Base-by-base conservation (phyloP, 208 protist genomes). In the Eutreptiella sp. region DNA sequence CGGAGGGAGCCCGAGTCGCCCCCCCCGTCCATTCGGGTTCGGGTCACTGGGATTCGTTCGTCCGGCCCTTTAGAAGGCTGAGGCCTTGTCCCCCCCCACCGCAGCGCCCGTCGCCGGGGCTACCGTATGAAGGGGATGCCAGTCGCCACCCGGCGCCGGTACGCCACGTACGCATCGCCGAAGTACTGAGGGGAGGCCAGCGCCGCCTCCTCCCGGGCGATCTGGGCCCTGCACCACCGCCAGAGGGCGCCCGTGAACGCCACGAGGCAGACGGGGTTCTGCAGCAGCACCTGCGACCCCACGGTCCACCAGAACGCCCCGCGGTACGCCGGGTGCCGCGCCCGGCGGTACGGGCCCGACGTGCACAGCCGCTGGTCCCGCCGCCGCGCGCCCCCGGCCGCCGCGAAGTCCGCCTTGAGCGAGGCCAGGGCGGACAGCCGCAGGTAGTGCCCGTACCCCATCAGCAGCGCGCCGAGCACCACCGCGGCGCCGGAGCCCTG, bases 271-370 rank as follows among this genome's bases (percentile, higher is more conserved):
- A 97, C 33, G 4, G 91, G 91, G 67, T 97, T 97, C 16, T 75
- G 68, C 9, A 97, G 46, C 23, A 95, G 71, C 1, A 92, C 63
- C 79, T 97, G 94, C n/a, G 87, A 80, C 38, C 66, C 77, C 16
- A 88, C 43, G 1, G 81, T 84, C 35, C 82, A 89, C 80, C 88
- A 93, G 64, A 96, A 97, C 85, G 87, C 96, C 3, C 92, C 93
- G 78, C 95, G 94, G 75, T 97, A 97, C 4, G 86, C 71, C 7
- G 92, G 93, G 70, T 96, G 93, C 19, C 91, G 70, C 16, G 95
- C 60, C 24, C 81, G 73, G 1, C 39, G 4, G 60, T 96, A 97
- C n/a, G 96, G 73, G 4, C 93, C 93, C 36, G 46, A 38, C 2
- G 81, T 75, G 1, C 96, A 87, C 0, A 97, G 75, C n/a, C 63